Percentiles rank a stretch among this genome's conserved stretches.
Evolutionary conservation across 2,329 filamentous ascomycete species (phyloP).

Genomic region (Coccinonectria pachysandricola): DNA sequence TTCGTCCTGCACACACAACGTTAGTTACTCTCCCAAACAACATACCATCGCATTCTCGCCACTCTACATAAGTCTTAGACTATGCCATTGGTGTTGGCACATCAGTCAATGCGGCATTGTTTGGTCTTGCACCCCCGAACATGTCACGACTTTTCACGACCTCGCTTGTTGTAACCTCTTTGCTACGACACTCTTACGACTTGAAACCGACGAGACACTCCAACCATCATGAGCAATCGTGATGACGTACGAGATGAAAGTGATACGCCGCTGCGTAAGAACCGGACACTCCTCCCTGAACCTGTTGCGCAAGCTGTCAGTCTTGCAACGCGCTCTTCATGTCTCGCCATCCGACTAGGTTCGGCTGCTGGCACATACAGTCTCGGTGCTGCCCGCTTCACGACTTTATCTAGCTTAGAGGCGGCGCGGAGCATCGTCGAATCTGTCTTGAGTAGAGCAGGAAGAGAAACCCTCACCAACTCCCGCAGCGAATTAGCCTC

Average conservation of each 20-base stretch:
- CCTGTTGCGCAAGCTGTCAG: slow-evolving; percentile 50
- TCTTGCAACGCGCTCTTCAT: slow-evolving; percentile 49
- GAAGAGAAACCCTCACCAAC: slow-evolving; percentile 36
- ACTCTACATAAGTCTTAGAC: no score
- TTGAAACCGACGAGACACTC: no score
- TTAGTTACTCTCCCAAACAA: no score
- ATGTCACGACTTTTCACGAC: no score
- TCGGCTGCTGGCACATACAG: slow-evolving; percentile 41
- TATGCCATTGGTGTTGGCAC: no score
- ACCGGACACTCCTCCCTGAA: slow-evolving; percentile 43
- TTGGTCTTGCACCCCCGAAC: no score
- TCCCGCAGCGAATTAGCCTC: slow-evolving; percentile 37
- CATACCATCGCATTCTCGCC: no score
- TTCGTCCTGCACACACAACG: no score
- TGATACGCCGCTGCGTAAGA: slow-evolving; percentile 13
- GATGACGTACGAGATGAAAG: slow-evolving; percentile 7
- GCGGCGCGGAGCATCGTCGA: slow-evolving; percentile 45
- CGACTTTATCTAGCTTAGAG: slow-evolving; percentile 47
- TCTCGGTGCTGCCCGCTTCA: slow-evolving; percentile 43
- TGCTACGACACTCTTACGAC: no score
- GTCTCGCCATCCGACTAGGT: slow-evolving; percentile 43
- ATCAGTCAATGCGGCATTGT: no score
- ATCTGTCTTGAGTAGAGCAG: slow-evolving; percentile 41
- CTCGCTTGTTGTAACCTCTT: no score
- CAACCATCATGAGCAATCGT: slow-evolving; percentile 13